Evolutionary conservation across 2,329 filamentous ascomycete species (phyloP), one percentile per base, ranked within the genome.

Genomic region (Cryoendolithus antarcticus): DNA sequence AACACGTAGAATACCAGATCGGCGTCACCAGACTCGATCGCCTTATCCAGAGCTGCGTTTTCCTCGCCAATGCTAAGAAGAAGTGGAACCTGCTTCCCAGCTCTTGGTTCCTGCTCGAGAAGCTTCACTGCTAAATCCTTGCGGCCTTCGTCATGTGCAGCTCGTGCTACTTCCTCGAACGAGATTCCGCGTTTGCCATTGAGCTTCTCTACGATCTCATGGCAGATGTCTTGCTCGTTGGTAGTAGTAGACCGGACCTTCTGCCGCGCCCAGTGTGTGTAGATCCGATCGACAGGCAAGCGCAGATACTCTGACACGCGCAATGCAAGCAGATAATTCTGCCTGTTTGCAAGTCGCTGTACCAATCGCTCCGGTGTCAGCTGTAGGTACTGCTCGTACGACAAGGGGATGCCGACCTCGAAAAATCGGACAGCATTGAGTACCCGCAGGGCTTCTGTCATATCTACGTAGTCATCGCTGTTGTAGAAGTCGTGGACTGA

Each of bases 391-490:
- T 98, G 89, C 46, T 95, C 88, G 55, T 91, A 93, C 3, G 88
- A 93, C 4, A 98, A 61, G 0, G 89, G 86, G 13, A 98, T 67
- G 2, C 91, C 91, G 38, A 96, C 74, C 52, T 93, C 83, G 57
- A 91, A 96, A 59, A 83, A 93, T 37, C 91, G 79, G 9, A 89
- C 82, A 5, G 89, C 89, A 52, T 95, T 96, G 35, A 98, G 70
- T 0, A 98, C 88, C 10, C 91, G 80, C 10, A 98, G 65, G 1
- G 81, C 91, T 60, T 98, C 89, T 50, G 86, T 94, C 80, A 95
- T 96, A 46, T 96, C 89, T 39, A 98, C 91, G 62, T 96, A 98
- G 48, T 98, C 89, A 55, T 98, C 91, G 55, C 88, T 95, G 61
- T 91, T 95, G 63, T 96, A 98, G 9, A 96, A 78, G 53, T 96